Conservation (phyloP, 306 rosid species). For the Cucurbita argyrosperma region DNA sequence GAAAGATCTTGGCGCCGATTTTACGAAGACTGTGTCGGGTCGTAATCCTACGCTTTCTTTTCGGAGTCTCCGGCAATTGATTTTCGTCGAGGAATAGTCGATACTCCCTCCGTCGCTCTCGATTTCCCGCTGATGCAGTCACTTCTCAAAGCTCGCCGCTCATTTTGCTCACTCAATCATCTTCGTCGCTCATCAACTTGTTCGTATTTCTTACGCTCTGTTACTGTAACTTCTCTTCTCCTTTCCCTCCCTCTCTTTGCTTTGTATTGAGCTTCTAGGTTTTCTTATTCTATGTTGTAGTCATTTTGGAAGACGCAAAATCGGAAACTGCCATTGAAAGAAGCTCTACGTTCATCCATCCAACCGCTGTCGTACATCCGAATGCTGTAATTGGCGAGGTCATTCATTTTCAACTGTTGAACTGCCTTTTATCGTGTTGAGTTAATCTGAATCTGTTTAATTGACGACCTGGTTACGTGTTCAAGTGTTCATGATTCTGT, state of each 20-base stretch:
- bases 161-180: conserved; percentile 10
- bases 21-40: background rate
- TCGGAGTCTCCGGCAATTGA: background rate
- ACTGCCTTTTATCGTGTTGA: background rate
- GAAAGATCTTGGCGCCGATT: background rate
- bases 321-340: conserved; percentile 5
- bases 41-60: background rate
- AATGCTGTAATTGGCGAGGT: conserved; percentile 63
- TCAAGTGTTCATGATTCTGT: background rate
- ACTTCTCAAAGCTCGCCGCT: conserved; percentile 20
- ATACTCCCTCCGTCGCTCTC: background rate
- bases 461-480: background rate
- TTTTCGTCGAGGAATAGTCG: background rate
- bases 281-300: conserved; percentile 9
- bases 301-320: conserved; percentile 17
- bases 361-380: conserved; percentile 60
- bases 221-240: background rate
- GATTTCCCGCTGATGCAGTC: conserved; percentile 17
- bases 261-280: background rate
- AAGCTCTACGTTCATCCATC: conserved; percentile 35
- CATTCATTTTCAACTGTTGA: conserved; percentile 9
- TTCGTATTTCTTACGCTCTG: background rate
- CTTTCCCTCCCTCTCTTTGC: background rate
- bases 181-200: conserved; percentile 20
- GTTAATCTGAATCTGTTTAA: background rate